Base-by-base conservation (phyloP, 2,329 filamentous ascomycete genomes). In the Mycogone perniciosa region DNA sequence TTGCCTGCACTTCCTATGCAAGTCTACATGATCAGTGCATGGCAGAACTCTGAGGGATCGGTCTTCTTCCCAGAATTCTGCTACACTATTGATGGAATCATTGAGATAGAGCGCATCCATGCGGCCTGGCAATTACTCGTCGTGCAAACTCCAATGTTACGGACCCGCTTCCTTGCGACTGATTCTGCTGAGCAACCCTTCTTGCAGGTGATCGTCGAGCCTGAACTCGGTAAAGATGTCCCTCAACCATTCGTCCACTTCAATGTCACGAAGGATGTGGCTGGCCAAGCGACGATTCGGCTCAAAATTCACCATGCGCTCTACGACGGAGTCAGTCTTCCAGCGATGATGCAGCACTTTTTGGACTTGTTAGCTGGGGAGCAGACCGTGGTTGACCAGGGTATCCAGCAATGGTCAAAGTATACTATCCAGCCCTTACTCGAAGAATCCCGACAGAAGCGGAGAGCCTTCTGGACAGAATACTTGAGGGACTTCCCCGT, bases 281-380 rank as follows among this genome's bases (percentile, higher is more conserved):
- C 56, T 4, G 50, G 55, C 0, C 55, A 57, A 0, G 53, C 56
- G 59, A 38, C 55, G 0, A 49, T 82, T 4, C 68, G 77, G 2
- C 71, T 89, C 5, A 74, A 74, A 29, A 84, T 96, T 4, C 90
- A 96, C 56, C 91, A 97, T 64, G 87, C 88, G 0, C 73, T 96
- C 0, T 97, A 96, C 62, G 92, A 96, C 64, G 90, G 85, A 5
- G 76, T 95, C 53, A 93, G 88, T 59, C 71, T 96, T 4, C 80
- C 84, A 1, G 63, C 76, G 0, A 69, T 95, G 5, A 70, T 89
- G 26, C 62, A 75, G 2, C 61, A 65, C 10, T 45, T 60, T 7
- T 55, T 58, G 27, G 46, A 57, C 35, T 29, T 57, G 9, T 11
- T 56, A 3, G 30, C 13, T 47, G 59, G 27, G 31, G 42, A 39